phyloP scores from a whole-genome alignment of 2,329 filamentous ascomycete genomes.

The Curvularia eragrostidis region DNA sequence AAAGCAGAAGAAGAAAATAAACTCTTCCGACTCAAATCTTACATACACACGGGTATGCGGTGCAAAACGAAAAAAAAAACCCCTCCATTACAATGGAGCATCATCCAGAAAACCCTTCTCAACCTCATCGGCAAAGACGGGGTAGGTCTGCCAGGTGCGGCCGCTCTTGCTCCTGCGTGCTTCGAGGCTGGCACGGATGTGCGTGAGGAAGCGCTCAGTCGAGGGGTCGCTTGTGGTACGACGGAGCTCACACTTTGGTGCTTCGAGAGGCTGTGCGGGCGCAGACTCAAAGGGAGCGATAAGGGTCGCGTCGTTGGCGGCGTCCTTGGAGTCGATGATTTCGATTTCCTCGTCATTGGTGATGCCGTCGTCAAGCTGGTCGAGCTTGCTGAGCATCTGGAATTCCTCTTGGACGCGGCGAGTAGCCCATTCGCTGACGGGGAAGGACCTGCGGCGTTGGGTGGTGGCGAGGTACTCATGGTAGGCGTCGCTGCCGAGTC shows the following conservation, averaged over 20 bases:
- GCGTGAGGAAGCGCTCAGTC: slow-evolving; percentile 19
- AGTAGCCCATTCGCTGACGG: slow-evolving; percentile 7
- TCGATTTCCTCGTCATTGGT: slow-evolving; percentile 1
- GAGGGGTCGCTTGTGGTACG: slow-evolving; percentile 12
- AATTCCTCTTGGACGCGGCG: slow-evolving; percentile 6
- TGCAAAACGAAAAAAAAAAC: background rate
- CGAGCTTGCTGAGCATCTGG: slow-evolving; percentile 9
- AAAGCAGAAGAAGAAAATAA: background rate
- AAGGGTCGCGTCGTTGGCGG: background rate
- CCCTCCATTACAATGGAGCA: slow-evolving; percentile 15
- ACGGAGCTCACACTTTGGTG: slow-evolving; percentile 2
- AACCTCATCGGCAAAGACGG: slow-evolving; percentile 21
- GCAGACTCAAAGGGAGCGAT: background rate
- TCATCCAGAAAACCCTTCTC: slow-evolving; percentile 22
- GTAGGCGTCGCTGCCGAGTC: slow-evolving; percentile 7
- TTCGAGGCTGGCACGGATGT: slow-evolving; percentile 25
- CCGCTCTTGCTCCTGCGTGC: slow-evolving; percentile 12
- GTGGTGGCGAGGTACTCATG: slow-evolving; percentile 18
- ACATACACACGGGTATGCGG: background rate
- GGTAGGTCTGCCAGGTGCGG: slow-evolving; percentile 6
- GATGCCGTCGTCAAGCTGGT: background rate
- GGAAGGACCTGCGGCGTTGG: slow-evolving; percentile 19
- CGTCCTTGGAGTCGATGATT: background rate
- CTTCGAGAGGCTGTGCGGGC: background rate
- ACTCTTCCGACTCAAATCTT: background rate